A percentile compares a stretch with the other conserved stretches of the same genome.
Conservation (phyloP, 2,329 filamentous ascomycete species). For the Beauveria asiatica region DNA sequence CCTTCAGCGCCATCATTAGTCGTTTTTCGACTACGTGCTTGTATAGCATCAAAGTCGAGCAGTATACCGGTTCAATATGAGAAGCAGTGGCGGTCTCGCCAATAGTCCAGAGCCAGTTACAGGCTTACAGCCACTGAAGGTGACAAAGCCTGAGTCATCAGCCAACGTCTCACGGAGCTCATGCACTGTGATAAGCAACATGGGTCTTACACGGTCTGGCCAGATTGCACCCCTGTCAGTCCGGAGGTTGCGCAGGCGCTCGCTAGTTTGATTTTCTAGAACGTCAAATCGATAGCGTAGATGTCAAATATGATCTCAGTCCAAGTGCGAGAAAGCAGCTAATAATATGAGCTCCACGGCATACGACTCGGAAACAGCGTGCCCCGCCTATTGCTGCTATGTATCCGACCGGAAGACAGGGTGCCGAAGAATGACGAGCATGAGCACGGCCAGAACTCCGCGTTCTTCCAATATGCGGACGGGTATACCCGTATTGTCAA, state of each 20-base stretch:
- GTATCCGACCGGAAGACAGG: neutral
- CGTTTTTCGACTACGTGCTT: neutral
- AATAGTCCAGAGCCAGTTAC: neutral
- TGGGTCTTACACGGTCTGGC: neutral
- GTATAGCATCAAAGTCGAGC: neutral
- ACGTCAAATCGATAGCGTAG: neutral
- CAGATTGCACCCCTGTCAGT: neutral
- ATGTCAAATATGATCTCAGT: neutral
- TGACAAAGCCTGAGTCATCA: neutral
- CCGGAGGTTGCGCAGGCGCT: neutral
- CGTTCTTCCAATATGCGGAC: neutral
- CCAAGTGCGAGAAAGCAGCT: neutral
- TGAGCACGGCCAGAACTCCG: neutral
- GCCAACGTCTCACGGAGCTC: neutral
- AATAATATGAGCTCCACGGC: neutral
- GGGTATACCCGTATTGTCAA: neutral
- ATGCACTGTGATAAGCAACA: neutral
- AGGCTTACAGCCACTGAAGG: neutral
- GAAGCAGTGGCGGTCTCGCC: neutral
- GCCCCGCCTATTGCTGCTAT: neutral
- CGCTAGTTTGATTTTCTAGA: conserved; percentile 3
- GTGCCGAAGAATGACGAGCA: neutral
- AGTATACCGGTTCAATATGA: neutral
- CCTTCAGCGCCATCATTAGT: neutral
- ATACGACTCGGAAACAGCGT: neutral